These are phyloP conservation scores for Chrysosporium queenslandicum DNA, from an alignment of 2,329 filamentous ascomycete species.

Conservation along the genomic window DNA sequence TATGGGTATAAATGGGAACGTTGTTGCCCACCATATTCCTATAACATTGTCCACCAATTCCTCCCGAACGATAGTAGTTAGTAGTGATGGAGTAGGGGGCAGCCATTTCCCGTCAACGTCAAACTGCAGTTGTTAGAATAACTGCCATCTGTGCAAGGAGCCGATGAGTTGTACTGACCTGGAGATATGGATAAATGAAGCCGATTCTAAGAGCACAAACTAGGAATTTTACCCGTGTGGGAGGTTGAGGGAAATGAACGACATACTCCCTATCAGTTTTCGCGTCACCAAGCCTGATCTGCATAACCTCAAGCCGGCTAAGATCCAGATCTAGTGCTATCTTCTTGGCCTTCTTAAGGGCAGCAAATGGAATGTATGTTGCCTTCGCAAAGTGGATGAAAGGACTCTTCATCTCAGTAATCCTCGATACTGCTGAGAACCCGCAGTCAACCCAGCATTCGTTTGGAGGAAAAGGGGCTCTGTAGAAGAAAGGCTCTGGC, in stretches of 20 bases:
- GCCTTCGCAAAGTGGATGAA: constrained; percentile 12
- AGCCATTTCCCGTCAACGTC: constrained; percentile 1
- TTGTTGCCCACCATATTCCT: constrained; percentile 13
- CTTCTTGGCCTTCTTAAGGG: constrained; percentile 8
- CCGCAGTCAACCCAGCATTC: constrained; percentile 14
- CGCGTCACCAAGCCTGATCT: too few species aligned
- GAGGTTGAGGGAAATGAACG: constrained; percentile 6
- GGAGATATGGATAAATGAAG: background rate
- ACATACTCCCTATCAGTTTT: background rate
- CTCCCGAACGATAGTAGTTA: constrained; percentile 1
- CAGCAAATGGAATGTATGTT: constrained; percentile 14
- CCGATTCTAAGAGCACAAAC: background rate
- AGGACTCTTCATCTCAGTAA: constrained; percentile 1
- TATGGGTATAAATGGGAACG: constrained; percentile 8
- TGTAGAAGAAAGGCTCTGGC: constrained; percentile 12
- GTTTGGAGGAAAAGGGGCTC: constrained; percentile 3
- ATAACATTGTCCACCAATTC: constrained; percentile 12
- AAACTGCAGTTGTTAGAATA: background rate
- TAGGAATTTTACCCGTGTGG: background rate
- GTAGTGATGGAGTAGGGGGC: background rate
- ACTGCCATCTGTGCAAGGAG: background rate
- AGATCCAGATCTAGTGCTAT: background rate
- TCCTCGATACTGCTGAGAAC: constrained; percentile 4
- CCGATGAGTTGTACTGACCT: background rate
- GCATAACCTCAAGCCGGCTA: too few species aligned